Percentiles rank a stretch among this genome's conserved stretches.
Evolutionary conservation across 2,329 filamentous ascomycete species (phyloP).

Genomic region (Metarhizium album): DNA sequence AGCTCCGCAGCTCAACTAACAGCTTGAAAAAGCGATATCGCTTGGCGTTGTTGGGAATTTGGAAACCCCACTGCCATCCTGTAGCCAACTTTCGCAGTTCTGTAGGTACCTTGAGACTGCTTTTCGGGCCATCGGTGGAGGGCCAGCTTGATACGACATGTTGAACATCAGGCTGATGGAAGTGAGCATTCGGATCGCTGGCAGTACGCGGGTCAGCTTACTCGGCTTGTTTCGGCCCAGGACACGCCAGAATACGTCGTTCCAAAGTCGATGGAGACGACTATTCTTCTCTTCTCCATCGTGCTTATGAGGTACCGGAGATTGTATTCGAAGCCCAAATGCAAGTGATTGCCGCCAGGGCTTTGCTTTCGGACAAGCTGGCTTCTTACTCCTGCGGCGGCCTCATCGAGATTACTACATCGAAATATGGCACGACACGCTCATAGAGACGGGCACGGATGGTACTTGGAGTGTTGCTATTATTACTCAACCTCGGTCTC

Average conservation of each 20-base stretch:
- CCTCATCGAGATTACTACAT: background rate
- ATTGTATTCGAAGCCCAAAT: background rate
- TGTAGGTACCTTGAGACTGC: slow-evolving; percentile 37
- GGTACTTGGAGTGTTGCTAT: background rate
- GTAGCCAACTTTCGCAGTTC: slow-evolving; percentile 31
- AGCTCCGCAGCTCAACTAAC: slow-evolving; percentile 17
- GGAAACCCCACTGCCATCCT: slow-evolving; percentile 39
- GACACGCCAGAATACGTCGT: slow-evolving; percentile 46
- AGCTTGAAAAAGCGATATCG: slow-evolving; percentile 37
- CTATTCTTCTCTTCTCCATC: slow-evolving; percentile 29
- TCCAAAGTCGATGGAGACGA: slow-evolving; percentile 45
- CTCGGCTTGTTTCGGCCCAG: slow-evolving; percentile 34
- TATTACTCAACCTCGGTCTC: background rate
- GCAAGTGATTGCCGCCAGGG: background rate
- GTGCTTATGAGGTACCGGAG: slow-evolving; percentile 2
- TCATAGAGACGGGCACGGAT: background rate
- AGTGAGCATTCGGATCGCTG: background rate
- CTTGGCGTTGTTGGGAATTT: slow-evolving; percentile 30
- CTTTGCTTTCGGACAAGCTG: background rate
- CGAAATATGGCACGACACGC: background rate
- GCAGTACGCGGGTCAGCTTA: slow-evolving; percentile 12
- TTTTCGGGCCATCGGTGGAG: slow-evolving; percentile 19
- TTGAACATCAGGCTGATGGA: slow-evolving; percentile 26
- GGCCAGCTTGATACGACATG: slow-evolving; percentile 36
- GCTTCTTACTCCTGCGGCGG: background rate